These are phyloP conservation scores for Aspergillus homomorphus DNA, from an alignment of 495 filamentous ascomycete species.

Conservation along the genomic window DNA sequence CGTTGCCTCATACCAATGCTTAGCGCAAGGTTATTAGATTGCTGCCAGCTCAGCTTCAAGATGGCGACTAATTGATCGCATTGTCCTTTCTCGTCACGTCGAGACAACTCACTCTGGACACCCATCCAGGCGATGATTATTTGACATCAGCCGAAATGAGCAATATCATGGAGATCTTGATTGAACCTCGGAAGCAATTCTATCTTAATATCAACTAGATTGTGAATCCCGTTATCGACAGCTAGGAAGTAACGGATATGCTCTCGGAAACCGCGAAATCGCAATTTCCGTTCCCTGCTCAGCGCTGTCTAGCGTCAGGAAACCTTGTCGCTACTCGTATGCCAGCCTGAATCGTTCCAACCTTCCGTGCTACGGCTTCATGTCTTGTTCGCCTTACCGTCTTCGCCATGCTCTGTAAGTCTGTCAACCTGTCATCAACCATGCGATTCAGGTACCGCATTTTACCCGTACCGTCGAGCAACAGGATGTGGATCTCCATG, in stretches of 20 bases:
- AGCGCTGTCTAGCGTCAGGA: neutral
- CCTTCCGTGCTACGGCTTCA: neutral
- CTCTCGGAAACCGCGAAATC: no score
- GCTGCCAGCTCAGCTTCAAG: neutral
- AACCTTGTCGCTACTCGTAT: neutral
- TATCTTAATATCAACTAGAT: no score
- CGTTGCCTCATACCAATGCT: conserved; percentile 2
- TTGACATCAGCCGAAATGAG: neutral
- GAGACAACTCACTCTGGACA: neutral
- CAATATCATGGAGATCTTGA: neutral
- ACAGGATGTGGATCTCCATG: neutral
- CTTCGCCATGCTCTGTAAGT: neutral
- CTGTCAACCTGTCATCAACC: neutral
- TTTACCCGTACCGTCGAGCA: neutral
- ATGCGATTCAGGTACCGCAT: neutral
- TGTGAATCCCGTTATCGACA: no score
- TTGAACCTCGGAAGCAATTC: neutral
- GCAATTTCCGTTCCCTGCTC: neutral
- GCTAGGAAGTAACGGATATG: no score
- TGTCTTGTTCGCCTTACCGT: neutral
- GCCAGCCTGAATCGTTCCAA: neutral
- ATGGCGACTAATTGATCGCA: neutral
- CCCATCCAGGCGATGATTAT: neutral
- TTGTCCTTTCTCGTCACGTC: neutral
- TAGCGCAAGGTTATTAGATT: conserved; percentile 5